These are phyloP conservation scores for Castanospermum australe DNA, from an alignment of 306 rosid genomes.

Conservation along the genomic window DNA sequence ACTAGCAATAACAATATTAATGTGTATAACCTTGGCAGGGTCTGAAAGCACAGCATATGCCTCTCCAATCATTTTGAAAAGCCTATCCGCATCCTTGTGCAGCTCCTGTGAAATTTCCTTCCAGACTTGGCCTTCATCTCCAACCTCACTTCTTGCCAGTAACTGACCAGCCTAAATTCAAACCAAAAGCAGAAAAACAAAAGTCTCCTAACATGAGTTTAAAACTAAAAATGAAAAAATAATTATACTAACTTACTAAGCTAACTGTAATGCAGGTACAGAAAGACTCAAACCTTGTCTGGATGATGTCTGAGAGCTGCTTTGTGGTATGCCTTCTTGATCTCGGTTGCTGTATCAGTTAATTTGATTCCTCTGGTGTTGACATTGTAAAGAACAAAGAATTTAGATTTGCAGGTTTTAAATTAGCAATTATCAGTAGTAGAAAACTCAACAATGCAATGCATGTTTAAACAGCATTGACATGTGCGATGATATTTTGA, in stretches of 20 bases:
- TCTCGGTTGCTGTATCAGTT: slow-evolving; percentile 51
- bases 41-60: slow-evolving; percentile 93
- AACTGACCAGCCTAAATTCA: slow-evolving; percentile 82
- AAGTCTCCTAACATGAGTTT: slow-evolving; percentile 1
- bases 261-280: slow-evolving; percentile 18
- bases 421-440: slow-evolving; percentile 7
- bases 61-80: slow-evolving; percentile 95
- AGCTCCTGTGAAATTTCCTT: slow-evolving; percentile 80
- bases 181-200: slow-evolving; percentile 11
- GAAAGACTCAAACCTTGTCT: slow-evolving; percentile 60
- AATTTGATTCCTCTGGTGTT: slow-evolving; percentile 57
- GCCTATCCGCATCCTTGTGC: slow-evolving; percentile 86
- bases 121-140: slow-evolving; percentile 82
- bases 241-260: neutral
- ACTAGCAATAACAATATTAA: slow-evolving; percentile 18
- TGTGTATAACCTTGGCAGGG: slow-evolving; percentile 57
- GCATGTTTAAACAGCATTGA: neutral
- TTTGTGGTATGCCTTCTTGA: slow-evolving; percentile 74
- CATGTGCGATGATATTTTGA: slow-evolving; percentile 11
- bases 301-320: slow-evolving; percentile 84
- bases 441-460: neutral
- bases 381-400: slow-evolving; percentile 23
- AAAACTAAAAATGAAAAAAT: neutral
- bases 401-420: slow-evolving; percentile 18
- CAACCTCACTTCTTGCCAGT: slow-evolving; percentile 78